A percentile compares a stretch with the other conserved stretches of the same genome.
These are phyloP conservation scores for Tubosaeta brunneosetosa DNA, from an alignment of 768 basidiomycete species.

Conservation along the genomic window DNA sequence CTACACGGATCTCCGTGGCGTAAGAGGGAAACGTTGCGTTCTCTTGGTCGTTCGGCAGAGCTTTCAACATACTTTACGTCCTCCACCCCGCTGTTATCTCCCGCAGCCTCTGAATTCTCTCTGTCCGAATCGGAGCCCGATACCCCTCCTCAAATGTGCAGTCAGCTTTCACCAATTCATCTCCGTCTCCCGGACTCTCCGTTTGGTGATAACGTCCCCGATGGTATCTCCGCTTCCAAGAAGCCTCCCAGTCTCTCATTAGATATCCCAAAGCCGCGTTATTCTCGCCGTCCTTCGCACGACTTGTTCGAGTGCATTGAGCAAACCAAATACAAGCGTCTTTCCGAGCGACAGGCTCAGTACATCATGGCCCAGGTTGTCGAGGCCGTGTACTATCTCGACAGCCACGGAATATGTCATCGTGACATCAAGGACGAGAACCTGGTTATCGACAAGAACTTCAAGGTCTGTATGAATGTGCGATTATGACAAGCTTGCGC, in stretches of 20 bases:
- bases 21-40: slow-evolving; percentile 36
- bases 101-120: slow-evolving; percentile 49
- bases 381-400: slow-evolving; percentile 76
- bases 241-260: slow-evolving; percentile 7
- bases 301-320: slow-evolving; percentile 97
- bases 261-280: slow-evolving; percentile 36
- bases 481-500: neutral
- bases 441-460: slow-evolving; percentile 67
- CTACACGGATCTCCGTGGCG: slow-evolving; percentile 90
- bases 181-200: slow-evolving; percentile 14
- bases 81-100: slow-evolving; percentile 52
- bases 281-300: slow-evolving; percentile 73
- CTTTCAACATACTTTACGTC: slow-evolving; percentile 27
- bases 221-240: slow-evolving; percentile 6
- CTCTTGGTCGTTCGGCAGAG: slow-evolving; percentile 23
- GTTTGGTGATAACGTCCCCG: slow-evolving; percentile 6
- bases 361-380: slow-evolving; percentile 87
- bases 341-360: slow-evolving; percentile 73
- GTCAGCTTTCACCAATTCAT: slow-evolving; percentile 20
- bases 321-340: slow-evolving; percentile 70
- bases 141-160: slow-evolving; percentile 38
- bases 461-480: slow-evolving; percentile 46
- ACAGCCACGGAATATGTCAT: slow-evolving; percentile 82
- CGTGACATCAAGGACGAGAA: slow-evolving; percentile 99
- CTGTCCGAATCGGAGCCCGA: slow-evolving; percentile 39